Conservation (phyloP, 164 flowering plant genomes). For the Euptelea pleiosperma region DNA sequence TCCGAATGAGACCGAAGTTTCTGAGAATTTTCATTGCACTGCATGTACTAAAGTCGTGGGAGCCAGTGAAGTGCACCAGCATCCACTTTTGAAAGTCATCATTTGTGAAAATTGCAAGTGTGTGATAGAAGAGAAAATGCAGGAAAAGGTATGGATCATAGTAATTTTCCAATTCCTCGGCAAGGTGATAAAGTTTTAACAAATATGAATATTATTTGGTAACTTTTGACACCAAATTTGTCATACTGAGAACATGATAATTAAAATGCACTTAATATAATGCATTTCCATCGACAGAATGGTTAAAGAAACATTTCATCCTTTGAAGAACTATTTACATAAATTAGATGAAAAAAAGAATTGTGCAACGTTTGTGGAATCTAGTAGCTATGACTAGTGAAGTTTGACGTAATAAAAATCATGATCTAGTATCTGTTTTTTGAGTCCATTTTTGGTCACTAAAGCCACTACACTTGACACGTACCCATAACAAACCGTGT, state of each 20-base stretch:
- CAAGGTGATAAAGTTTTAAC: too few species aligned
- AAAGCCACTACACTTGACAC: too few species aligned
- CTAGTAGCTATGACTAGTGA: too few species aligned
- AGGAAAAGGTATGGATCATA: conserved; percentile 40
- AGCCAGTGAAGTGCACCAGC: conserved; percentile 43
- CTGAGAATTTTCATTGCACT: conserved; percentile 52
- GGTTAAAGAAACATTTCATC: background rate
- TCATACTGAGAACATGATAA: background rate
- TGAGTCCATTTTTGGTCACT: too few species aligned
- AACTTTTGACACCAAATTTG: background rate
- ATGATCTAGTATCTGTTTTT: too few species aligned
- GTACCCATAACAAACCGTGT: too few species aligned
- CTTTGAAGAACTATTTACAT: background rate
- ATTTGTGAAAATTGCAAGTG: conserved; percentile 65
- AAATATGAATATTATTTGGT: too few species aligned
- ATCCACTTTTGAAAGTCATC: conserved; percentile 73
- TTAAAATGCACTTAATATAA: background rate
- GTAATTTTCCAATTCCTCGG: background rate
- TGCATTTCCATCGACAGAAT: background rate
- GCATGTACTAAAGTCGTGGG: conserved; percentile 46
- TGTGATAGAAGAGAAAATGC: conserved; percentile 44
- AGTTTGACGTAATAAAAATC: too few species aligned
- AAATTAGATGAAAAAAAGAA: background rate
- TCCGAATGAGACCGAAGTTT: conserved; percentile 6
- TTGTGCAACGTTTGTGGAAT: too few species aligned